phyloP scores from a whole-genome alignment of 2,329 filamentous ascomycete genomes.

The Eutypa lata region DNA sequence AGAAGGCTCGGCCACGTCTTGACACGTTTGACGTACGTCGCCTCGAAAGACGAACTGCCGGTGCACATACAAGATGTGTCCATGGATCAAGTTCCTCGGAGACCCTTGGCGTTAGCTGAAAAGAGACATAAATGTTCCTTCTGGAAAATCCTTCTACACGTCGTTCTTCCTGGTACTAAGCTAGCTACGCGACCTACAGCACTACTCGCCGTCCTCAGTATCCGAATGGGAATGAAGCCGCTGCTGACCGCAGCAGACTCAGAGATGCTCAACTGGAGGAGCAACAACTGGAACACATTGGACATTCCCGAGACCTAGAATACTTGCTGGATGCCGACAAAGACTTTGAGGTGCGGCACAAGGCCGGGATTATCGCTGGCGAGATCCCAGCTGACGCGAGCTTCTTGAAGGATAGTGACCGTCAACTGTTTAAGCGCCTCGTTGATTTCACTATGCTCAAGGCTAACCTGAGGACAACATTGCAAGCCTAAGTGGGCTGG shows the following conservation, averaged over 20 bases:
- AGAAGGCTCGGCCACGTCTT: conserved; percentile 44
- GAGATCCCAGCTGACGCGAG: conserved; percentile 3
- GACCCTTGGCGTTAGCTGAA: conserved; percentile 41
- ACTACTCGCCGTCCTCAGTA: conserved; percentile 43
- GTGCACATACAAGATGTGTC: conserved; percentile 35
- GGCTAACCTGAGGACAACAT: conserved; percentile 41
- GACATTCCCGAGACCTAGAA: conserved; percentile 50
- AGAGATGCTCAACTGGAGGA: conserved; percentile 39
- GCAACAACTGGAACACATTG: conserved; percentile 43
- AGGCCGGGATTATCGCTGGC: conserved; percentile 14
- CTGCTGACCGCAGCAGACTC: conserved; percentile 37
- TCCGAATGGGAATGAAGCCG: conserved; percentile 45
- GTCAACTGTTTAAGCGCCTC: conserved; percentile 39
- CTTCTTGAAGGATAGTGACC: conserved; percentile 35
- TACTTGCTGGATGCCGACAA: conserved; percentile 44
- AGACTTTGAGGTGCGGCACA: conserved; percentile 28
- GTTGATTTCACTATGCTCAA: conserved; percentile 45
- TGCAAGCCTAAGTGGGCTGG: conserved; percentile 43
- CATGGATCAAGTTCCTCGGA: conserved; percentile 33
- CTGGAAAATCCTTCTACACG: conserved; percentile 47
- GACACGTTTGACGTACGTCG: conserved; percentile 42
- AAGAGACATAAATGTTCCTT: conserved; percentile 35
- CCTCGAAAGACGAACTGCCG: conserved; percentile 37
- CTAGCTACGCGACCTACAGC: conserved; percentile 41
- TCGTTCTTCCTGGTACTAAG: conserved; percentile 46